Evolutionary conservation across 2,329 filamentous ascomycete genomes (phyloP).

Genomic region (Cercospora sp.): DNA sequence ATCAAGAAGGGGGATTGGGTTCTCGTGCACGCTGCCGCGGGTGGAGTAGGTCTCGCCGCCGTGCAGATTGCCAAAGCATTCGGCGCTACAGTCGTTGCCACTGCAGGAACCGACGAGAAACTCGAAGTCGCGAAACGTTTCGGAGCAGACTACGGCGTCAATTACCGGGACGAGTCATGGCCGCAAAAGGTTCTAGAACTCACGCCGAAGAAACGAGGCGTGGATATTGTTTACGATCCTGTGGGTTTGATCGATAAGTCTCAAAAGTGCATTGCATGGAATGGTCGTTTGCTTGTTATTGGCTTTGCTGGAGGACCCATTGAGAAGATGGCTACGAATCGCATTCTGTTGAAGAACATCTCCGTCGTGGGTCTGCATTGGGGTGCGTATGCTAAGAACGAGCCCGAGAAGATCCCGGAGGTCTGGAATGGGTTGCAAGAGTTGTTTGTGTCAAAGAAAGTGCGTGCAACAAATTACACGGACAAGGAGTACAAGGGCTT

Average conservation of each 20-base stretch:
- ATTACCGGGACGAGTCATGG: slow-evolving; percentile 69
- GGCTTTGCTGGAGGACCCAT: slow-evolving; percentile 85
- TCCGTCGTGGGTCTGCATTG: slow-evolving; percentile 86
- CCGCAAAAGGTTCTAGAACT: slow-evolving; percentile 71
- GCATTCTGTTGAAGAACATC: slow-evolving; percentile 91
- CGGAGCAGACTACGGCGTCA: slow-evolving; percentile 79
- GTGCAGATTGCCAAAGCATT: slow-evolving; percentile 93
- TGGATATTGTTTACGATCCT: slow-evolving; percentile 94
- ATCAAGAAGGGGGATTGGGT: slow-evolving; percentile 80
- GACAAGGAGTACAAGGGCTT: slow-evolving; percentile 81
- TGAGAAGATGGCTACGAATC: slow-evolving; percentile 90
- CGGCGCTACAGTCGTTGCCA: slow-evolving; percentile 90
- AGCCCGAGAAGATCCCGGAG: slow-evolving; percentile 65
- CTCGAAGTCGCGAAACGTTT: slow-evolving; percentile 74
- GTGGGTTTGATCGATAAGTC: slow-evolving; percentile 85
- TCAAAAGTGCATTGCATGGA: slow-evolving; percentile 92
- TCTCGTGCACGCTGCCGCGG: slow-evolving; percentile 87
- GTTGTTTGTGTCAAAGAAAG: slow-evolving; percentile 74
- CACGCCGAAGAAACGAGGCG: slow-evolving; percentile 69
- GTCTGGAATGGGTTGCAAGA: slow-evolving; percentile 84
- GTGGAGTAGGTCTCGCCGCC: slow-evolving; percentile 85
- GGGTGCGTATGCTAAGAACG: slow-evolving; percentile 76
- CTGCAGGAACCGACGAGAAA: slow-evolving; percentile 78
- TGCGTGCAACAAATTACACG: slow-evolving; percentile 77
- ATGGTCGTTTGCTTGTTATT: slow-evolving; percentile 81